Percentiles rank a stretch among this genome's conserved stretches.
Conservation (phyloP, 1,284 basidiomycete species). For the Marasmius tenuissimus region DNA sequence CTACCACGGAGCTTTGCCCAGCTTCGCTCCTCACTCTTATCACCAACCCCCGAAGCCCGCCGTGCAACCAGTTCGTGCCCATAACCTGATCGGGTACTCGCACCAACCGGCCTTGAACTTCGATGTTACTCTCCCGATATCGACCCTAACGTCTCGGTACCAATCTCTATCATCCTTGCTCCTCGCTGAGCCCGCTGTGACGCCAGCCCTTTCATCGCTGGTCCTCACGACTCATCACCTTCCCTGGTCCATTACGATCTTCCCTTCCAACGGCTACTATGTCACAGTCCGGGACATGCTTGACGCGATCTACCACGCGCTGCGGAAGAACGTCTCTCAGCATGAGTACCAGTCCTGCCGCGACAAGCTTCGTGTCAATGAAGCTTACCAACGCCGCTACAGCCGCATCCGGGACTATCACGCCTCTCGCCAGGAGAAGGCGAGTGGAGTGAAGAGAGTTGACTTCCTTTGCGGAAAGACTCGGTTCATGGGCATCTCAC, state of each 20-base stretch:
- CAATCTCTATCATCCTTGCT: constrained; percentile 20
- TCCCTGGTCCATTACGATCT: constrained; percentile 32
- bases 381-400: constrained; percentile 45
- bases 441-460: constrained; percentile 36
- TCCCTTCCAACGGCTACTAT: constrained; percentile 19
- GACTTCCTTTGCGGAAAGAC: constrained; percentile 36
- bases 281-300: constrained; percentile 38
- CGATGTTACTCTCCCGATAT: constrained; percentile 26
- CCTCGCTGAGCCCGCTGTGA: constrained; percentile 35
- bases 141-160: constrained; percentile 28
- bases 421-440: constrained; percentile 34
- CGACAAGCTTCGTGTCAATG: constrained; percentile 34
- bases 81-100: constrained; percentile 33
- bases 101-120: constrained; percentile 26
- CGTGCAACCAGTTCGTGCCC: constrained; percentile 16
- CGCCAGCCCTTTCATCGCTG: constrained; percentile 29
- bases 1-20: constrained; percentile 20
- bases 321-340: constrained; percentile 35
- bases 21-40: constrained; percentile 16
- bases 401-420: constrained; percentile 23
- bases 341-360: constrained; percentile 38
- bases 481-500: constrained; percentile 31
- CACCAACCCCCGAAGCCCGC: background rate
- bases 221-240: constrained; percentile 28
- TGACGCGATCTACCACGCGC: constrained; percentile 31